Base-by-base conservation (phyloP, 2,329 filamentous ascomycete genomes). In the Dactylellina parvicollis region DNA sequence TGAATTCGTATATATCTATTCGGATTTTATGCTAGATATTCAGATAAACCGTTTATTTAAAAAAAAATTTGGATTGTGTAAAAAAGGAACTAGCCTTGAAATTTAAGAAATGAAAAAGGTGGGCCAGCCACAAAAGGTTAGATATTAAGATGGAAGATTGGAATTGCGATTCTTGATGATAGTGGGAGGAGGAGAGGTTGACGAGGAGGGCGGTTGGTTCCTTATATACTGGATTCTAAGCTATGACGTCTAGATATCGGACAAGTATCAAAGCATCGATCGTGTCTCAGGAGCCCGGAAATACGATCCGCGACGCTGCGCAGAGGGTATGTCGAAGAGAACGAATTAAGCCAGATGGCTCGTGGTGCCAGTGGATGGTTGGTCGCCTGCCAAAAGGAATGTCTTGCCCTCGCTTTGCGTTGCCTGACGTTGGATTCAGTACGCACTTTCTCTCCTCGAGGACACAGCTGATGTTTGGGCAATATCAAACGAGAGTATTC, bases 61-160 rank as follows among this genome's bases (percentile, higher is more conserved):
- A 36, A 38, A 54, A 38, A 38, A 40, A 10, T 38, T 16, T n/a
- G 50, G 42, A 52, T n/a, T n/a, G n/a, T n/a, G n/a, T n/a, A 59
- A 49, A 59, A 67, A 49, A 57, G 46, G 62, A 57, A 59, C 62
- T 52, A 38, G 62, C 62, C 62, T 59, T 36, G 52, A 32, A n/a
- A 49, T 46, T 7, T 59, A 30, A 56, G 62, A 67, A 67, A 14
- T 32, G 62, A 67, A 66, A 57, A 18, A 30, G 30, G 60, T 65
- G 60, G 60, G 40, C 62, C 62, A 42, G 62, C 62, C 62, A 67
- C 52, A 47, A 22, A 57, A 44, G 42, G 30, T 49, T 49, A 10
- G 42, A 9, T 24, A 36, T 18, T 40, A 28, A 36, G 38, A 47
- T 44, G 32, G 34, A 30, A 24, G n/a, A 59, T 52, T 38, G 52